Evolutionary conservation across 2,329 filamentous ascomycete genomes (phyloP).

Genomic region (Xylaria sp.): DNA sequence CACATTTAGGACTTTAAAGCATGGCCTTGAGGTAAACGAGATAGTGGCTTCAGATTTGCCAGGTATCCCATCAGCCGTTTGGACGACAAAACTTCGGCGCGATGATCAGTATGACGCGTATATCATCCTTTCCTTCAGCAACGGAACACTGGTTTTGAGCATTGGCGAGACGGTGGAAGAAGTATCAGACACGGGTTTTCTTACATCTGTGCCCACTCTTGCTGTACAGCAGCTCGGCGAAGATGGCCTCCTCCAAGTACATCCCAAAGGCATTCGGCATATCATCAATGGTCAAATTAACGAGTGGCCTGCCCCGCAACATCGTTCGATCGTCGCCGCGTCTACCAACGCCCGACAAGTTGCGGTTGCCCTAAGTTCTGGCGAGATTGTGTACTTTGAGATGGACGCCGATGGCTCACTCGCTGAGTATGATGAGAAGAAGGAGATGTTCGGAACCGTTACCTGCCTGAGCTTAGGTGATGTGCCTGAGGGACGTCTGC

Average conservation of each 20-base stretch:
- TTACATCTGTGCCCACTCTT: slow-evolving; percentile 87
- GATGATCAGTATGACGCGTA: slow-evolving; percentile 91
- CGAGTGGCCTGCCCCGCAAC: slow-evolving; percentile 92
- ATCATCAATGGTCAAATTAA: slow-evolving; percentile 83
- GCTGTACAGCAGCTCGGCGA: slow-evolving; percentile 95
- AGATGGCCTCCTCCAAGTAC: slow-evolving; percentile 91
- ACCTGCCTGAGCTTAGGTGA: slow-evolving; percentile 94
- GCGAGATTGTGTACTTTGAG: slow-evolving; percentile 98
- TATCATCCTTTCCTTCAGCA: slow-evolving; percentile 92
- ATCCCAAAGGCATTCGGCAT: slow-evolving; percentile 95
- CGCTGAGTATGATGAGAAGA: slow-evolving; percentile 94
- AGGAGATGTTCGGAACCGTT: slow-evolving; percentile 94
- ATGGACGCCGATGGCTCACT: slow-evolving; percentile 92
- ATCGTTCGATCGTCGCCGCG: slow-evolving; percentile 94
- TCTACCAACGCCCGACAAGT: slow-evolving; percentile 94
- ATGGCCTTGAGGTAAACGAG: slow-evolving; percentile 92
- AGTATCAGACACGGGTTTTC: slow-evolving; percentile 91
- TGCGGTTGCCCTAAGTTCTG: slow-evolving; percentile 91
- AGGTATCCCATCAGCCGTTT: slow-evolving; percentile 88
- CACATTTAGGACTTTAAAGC: slow-evolving; percentile 89
- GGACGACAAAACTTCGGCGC: slow-evolving; percentile 89
- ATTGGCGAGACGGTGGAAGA: slow-evolving; percentile 98
- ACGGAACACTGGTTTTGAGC: slow-evolving; percentile 89
- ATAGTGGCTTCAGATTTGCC: slow-evolving; percentile 95
- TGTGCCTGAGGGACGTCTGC: slow-evolving; percentile 86